Conservation (phyloP, 306 rosid species). For the Pyrus pyrifolia region DNA sequence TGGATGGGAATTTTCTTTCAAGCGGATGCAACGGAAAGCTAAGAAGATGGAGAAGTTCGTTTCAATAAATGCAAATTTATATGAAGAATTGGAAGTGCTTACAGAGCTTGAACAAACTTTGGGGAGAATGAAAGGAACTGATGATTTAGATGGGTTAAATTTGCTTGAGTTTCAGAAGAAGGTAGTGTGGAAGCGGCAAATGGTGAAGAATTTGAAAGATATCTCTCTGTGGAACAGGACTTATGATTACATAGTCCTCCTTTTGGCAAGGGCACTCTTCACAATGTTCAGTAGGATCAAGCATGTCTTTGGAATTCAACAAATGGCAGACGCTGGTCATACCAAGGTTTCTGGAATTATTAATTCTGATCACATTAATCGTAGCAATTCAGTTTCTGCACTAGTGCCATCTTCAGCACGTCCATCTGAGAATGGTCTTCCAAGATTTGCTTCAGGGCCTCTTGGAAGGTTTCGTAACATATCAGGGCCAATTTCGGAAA, state of each 20-base stretch:
- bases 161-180: conserved; percentile 71
- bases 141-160: conserved; percentile 38
- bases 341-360: conserved; percentile 27
- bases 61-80: conserved; percentile 66
- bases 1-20: conserved; percentile 61
- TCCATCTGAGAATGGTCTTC: conserved; percentile 35
- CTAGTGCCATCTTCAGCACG: conserved; percentile 55
- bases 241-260: conserved; percentile 59
- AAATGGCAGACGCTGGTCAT: conserved; percentile 34
- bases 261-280: conserved; percentile 71
- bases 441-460: conserved; percentile 91
- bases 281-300: conserved; percentile 69
- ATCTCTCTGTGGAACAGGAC: conserved; percentile 81
- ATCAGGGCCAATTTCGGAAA: conserved; percentile 32
- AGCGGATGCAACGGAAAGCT: conserved; percentile 82
- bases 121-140: conserved; percentile 62
- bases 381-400: conserved; percentile 70
- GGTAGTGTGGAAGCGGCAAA: conserved; percentile 67
- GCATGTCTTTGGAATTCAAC: conserved; percentile 63
- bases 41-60: conserved; percentile 86
- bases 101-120: conserved; percentile 82
- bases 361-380: conserved; percentile 41
- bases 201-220: conserved; percentile 67
- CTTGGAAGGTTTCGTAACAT: conserved; percentile 42
- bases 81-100: conserved; percentile 91